phyloP scores from a whole-genome alignment of 495 filamentous ascomycete species.

The Penicillium longicatenatum region DNA sequence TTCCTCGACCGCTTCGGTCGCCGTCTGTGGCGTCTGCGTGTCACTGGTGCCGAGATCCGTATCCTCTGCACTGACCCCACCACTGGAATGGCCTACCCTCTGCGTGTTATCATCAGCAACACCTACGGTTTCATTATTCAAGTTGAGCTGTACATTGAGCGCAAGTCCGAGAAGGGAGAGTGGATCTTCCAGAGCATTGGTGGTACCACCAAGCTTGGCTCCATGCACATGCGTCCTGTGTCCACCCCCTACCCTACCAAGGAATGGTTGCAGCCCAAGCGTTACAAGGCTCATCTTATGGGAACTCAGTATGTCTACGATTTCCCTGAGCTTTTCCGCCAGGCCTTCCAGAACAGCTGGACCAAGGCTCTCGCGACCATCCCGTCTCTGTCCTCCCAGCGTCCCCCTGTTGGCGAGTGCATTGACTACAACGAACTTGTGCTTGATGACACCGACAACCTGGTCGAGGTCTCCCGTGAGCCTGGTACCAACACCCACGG shows the following conservation, averaged over 20 bases:
- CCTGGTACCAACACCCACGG: constrained; percentile 93
- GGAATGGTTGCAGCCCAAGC: constrained; percentile 97
- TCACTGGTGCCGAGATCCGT: constrained; percentile 96
- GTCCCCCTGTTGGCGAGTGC: constrained; percentile 84
- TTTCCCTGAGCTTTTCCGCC: constrained; percentile 98
- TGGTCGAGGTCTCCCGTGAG: constrained; percentile 90
- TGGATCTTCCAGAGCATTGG: constrained; percentile 99
- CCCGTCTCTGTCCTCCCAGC: constrained; percentile 71
- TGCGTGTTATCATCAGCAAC: constrained; percentile 97
- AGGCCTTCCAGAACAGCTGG: constrained; percentile 97
- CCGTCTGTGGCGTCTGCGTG: constrained; percentile 93
- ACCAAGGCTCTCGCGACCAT: constrained; percentile 68
- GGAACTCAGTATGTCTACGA: constrained; percentile 99
- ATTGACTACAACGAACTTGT: constrained; percentile 95
- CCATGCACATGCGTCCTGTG: constrained; percentile 91
- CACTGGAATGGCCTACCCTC: constrained; percentile 85
- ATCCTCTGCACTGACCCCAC: constrained; percentile 91
- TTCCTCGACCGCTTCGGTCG: constrained; percentile 96
- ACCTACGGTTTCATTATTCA: constrained; percentile 99
- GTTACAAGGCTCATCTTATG: constrained; percentile 99
- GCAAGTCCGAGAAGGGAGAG: constrained; percentile 94
- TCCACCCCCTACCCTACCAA: constrained; percentile 95
- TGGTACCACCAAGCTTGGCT: constrained; percentile 88
- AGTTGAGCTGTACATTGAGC: constrained; percentile 95
- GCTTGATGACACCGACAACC: constrained; percentile 87